Base-by-base conservation (phyloP, 805 yeast species). In the Blastobotrys robertii region DNA sequence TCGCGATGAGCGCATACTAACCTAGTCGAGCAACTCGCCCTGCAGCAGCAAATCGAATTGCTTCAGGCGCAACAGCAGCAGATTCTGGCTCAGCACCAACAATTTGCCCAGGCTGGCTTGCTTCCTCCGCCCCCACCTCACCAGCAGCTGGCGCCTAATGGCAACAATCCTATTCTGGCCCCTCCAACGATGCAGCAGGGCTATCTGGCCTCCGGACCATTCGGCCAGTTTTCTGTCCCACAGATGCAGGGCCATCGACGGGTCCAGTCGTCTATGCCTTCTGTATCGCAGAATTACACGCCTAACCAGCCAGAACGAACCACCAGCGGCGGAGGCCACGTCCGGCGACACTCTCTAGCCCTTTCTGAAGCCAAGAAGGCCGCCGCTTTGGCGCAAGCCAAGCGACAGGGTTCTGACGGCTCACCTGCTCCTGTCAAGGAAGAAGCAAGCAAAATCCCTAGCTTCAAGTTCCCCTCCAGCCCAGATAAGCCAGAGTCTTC, bases 41-140 rank as follows among this genome's bases (percentile, higher is more conserved):
- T 92, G 46, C 97, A 92, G 63, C 87, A 90, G 54, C 97, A 90
- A 60, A 72, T 88, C 66, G 97, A 92, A 55, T 70, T 77, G 50
- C 94, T 86, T 2, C 95, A 87, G 60, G 88, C 82, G 15, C 96
- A 88, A 59, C 96, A 84, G 60, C 94, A 86, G 62, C 95, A 84
- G 55, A 73, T 87, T 38, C 60, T 84, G 51, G 73, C 75, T 3
- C 92, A 82, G 58, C 94, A 76, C 50, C 75, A 77, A 55, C 65
- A 62, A 41, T 55, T 56, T 45, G 59, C 61, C 13, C 58, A 58
- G 36, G 54, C 55, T 22, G 55, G 58, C 11, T 48, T 58, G 34
- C 44, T 57, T 10, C 55, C 56, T 38, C 41, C 46, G n/a, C 35
- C 48, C 28, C 55, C 46, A 30, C 54, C 52, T 10, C 49, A 44